Conservation (phyloP, 352 stramenopile species). For the Pelagophyceae sp. region DNA sequence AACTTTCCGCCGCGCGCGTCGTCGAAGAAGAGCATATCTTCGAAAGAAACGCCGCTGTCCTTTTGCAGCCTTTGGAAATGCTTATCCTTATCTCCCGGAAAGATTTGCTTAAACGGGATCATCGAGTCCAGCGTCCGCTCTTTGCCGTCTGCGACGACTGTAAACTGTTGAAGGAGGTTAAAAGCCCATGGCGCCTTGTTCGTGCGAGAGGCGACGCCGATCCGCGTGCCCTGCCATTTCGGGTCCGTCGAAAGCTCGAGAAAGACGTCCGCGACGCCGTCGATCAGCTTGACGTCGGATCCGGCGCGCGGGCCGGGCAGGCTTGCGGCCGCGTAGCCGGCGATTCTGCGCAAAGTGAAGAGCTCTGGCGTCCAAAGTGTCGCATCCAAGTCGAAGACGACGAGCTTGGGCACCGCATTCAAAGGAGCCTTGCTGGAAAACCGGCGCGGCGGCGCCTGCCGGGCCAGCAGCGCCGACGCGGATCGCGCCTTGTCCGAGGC, state of each 20-base stretch:
- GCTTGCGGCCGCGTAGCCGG: not conserved
- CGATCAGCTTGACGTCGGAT: not conserved
- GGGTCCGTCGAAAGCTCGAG: not conserved
- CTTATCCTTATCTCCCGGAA: conserved; percentile 44
- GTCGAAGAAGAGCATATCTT: conserved; percentile 58
- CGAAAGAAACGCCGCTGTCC: conserved; percentile 34
- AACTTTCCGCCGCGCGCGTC: conserved; percentile 46
- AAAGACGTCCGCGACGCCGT: not conserved
- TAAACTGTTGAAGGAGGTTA: not conserved
- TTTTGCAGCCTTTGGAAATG: conserved; percentile 46
- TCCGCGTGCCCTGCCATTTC: not conserved
- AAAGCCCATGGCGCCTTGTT: not conserved
- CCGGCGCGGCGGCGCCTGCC: no score
- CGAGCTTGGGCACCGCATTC: conserved; percentile 3
- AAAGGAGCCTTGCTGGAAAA: no score
- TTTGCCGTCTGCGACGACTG: no score
- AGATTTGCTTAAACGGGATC: conserved; percentile 42
- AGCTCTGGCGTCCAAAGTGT: conserved; percentile 17
- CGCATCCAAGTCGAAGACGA: conserved; percentile 13
- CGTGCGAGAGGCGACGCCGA: not conserved
- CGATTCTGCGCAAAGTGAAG: not conserved
- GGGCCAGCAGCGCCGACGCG: no score
- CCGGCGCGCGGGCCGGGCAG: not conserved
- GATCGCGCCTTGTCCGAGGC: no score
- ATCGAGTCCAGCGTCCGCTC: not conserved